Conservation (phyloP, 148 eudicot genomes). For the Silene uniflora region DNA sequence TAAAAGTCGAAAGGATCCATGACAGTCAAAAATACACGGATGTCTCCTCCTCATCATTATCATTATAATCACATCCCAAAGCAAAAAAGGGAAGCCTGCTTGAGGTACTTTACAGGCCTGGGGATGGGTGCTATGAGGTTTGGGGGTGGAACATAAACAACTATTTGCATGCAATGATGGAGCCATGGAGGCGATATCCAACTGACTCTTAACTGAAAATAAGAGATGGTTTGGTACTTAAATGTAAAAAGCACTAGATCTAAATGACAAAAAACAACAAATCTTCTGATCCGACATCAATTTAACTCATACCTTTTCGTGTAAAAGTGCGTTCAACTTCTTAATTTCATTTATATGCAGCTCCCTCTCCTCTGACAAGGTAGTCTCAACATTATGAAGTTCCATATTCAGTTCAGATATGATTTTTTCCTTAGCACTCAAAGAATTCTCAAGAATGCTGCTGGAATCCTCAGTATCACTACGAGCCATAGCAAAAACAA, state of each 20-base stretch:
- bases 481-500: slow-evolving; percentile 29
- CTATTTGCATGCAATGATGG: background rate
- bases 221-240: background rate
- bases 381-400: slow-evolving; percentile 83
- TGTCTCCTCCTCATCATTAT: background rate
- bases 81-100: too few species aligned
- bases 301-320: slow-evolving; percentile 57
- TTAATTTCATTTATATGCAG: slow-evolving; percentile 70
- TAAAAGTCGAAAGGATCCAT: background rate
- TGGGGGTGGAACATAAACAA: background rate
- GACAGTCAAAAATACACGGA: background rate
- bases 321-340: slow-evolving; percentile 68
- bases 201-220: background rate
- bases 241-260: background rate
- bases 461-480: slow-evolving; percentile 79
- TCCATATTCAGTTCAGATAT: slow-evolving; percentile 92
- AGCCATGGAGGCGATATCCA: background rate
- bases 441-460: slow-evolving; percentile 79
- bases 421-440: slow-evolving; percentile 87
- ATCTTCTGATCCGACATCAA: background rate
- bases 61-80: too few species aligned
- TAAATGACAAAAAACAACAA: background rate
- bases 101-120: background rate
- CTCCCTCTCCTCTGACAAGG: slow-evolving; percentile 76
- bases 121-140: background rate